A percentile compares a stretch with the other conserved stretches of the same genome.
These are phyloP conservation scores for Ploettnerulaceae sp. DNA, from an alignment of 2,329 filamentous ascomycete species.

Conservation along the genomic window DNA sequence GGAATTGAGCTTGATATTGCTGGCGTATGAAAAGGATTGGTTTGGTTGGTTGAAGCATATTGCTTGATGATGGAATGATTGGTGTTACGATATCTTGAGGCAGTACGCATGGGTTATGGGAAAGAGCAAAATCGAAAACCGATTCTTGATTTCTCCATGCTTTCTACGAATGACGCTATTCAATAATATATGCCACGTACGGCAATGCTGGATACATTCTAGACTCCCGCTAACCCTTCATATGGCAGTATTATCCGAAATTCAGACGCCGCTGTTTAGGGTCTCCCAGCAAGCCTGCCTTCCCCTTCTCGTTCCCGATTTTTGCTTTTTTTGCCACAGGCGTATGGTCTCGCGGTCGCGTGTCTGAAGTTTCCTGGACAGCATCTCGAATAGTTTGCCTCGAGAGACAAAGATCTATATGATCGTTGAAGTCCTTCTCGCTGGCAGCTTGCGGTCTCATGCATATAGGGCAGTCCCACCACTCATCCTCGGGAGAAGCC, in stretches of 20 bases:
- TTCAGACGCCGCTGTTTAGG: conserved; percentile 20
- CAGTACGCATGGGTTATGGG: conserved; percentile 1
- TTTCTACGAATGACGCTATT: background rate
- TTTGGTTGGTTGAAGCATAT: too few species aligned
- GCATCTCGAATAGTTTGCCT: conserved; percentile 79
- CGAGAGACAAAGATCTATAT: conserved; percentile 89
- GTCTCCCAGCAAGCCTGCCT: conserved; percentile 9
- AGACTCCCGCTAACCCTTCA: background rate
- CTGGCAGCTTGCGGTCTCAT: conserved; percentile 67
- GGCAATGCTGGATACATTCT: too few species aligned
- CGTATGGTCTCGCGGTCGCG: conserved; percentile 12
- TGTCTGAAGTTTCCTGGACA: conserved; percentile 48
- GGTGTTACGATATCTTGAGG: conserved; percentile 14
- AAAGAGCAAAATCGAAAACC: conserved; percentile 7
- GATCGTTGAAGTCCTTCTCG: conserved; percentile 77
- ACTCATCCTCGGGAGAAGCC: conserved; percentile 37
- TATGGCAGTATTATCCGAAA: conserved; percentile 18
- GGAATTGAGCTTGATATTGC: too few species aligned
- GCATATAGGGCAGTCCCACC: conserved; percentile 89
- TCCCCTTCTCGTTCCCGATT: conserved; percentile 12
- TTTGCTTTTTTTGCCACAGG: conserved; percentile 19
- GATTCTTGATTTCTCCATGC: background rate
- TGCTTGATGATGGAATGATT: conserved; percentile 10
- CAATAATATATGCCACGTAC: background rate
- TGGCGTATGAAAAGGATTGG: conserved; percentile 3